Percentiles rank a stretch among this genome's conserved stretches.
phyloP scores from a whole-genome alignment of 139 green algal species.

The Chlorokybus atmophyticus region DNA sequence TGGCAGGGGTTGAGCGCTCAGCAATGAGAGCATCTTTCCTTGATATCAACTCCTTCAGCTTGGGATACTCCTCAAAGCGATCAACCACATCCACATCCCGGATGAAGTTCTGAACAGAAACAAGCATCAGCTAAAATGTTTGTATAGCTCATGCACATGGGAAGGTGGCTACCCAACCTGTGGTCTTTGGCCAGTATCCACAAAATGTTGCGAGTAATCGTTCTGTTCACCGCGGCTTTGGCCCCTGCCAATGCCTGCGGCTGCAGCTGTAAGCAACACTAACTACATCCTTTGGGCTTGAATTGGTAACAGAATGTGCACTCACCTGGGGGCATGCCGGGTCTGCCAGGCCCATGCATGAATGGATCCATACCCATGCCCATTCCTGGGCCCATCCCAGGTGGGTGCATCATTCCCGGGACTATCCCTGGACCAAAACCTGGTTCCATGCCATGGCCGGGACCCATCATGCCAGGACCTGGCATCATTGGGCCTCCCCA shows the following conservation, averaged over 20 bases:
- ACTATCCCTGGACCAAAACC: too few relatives aligned
- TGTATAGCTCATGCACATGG: too few relatives aligned
- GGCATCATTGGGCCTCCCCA: too few relatives aligned
- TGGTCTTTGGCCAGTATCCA: conserved; percentile 58
- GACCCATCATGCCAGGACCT: too few relatives aligned
- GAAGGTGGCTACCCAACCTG: too few relatives aligned
- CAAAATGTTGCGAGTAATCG: conserved; percentile 76
- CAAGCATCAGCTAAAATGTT: too few relatives aligned
- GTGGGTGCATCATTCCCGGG: conserved; percentile 4
- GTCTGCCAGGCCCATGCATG: background rate
- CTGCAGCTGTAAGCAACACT: background rate
- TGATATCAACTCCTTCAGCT: conserved; percentile 47
- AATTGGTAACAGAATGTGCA: background rate
- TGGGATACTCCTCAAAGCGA: conserved; percentile 65
- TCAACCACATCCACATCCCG: conserved; percentile 47
- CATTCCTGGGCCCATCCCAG: conserved; percentile 8
- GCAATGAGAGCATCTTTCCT: conserved; percentile 46
- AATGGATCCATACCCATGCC: background rate
- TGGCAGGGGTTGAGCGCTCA: conserved; percentile 30
- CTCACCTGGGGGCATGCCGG: background rate
- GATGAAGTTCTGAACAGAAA: conserved; percentile 79
- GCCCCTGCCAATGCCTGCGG: conserved; percentile 5
- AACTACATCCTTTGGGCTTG: background rate
- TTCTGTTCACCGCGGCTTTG: conserved; percentile 38
- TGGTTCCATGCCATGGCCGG: too few relatives aligned